Evolutionary conservation across 495 filamentous ascomycete species (phyloP).

Genomic region (Neurospora pannonica): DNA sequence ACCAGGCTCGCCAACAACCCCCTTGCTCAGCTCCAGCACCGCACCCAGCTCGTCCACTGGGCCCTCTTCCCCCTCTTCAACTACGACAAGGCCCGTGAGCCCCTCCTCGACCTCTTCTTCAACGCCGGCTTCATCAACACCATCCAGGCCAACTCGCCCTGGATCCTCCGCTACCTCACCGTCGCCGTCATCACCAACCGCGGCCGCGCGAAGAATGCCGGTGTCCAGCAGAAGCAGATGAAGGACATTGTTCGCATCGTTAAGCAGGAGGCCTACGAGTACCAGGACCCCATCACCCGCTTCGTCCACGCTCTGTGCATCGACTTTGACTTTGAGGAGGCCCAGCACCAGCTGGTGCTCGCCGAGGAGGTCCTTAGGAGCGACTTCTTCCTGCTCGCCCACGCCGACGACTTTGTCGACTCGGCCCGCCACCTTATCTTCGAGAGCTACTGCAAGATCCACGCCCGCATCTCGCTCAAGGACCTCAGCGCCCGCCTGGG

Average conservation of each 20-base stretch:
- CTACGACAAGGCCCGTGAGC: constrained; percentile 82
- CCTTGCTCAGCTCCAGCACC: constrained; percentile 84
- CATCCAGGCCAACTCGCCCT: constrained; percentile 94
- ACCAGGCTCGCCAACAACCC: constrained; percentile 90
- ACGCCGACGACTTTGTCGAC: constrained; percentile 86
- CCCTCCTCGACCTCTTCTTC: constrained; percentile 91
- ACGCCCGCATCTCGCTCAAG: constrained; percentile 95
- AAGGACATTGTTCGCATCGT: constrained; percentile 94
- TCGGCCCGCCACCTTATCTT: constrained; percentile 92
- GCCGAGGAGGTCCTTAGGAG: constrained; percentile 85
- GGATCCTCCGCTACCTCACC: constrained; percentile 90
- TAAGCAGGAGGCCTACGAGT: constrained; percentile 94
- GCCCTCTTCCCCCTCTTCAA: constrained; percentile 98
- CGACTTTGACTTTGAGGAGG: constrained; percentile 98
- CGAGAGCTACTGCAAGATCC: constrained; percentile 99
- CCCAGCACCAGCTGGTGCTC: constrained; percentile 80
- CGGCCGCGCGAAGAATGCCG: constrained; percentile 68
- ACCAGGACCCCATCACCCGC: constrained; percentile 88
- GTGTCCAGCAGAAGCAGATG: constrained; percentile 91
- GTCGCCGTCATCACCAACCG: constrained; percentile 96
- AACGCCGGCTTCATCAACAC: constrained; percentile 95
- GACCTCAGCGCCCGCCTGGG: constrained; percentile 86
- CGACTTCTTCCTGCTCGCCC: constrained; percentile 88
- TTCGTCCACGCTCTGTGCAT: constrained; percentile 94
- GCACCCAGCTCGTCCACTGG: constrained; percentile 97